Percentiles rank a stretch among this genome's conserved stretches.
Conservation (phyloP, 371 early-diverging fungal genomes). For the Mortierella sp. region DNA sequence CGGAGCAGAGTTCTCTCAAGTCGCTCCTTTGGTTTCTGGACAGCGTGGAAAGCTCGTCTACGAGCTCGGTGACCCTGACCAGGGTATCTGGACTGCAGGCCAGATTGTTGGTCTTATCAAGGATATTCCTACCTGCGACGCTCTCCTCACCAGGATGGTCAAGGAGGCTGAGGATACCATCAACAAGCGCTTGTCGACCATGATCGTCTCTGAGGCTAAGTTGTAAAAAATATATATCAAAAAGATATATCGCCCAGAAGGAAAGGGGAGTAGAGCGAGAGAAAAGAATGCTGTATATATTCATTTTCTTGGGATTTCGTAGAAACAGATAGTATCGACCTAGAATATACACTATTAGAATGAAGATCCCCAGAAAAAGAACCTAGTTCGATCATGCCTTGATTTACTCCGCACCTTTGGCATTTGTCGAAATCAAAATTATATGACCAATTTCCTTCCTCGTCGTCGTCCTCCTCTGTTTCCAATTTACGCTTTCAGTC, state of each 20-base stretch:
- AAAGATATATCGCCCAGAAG: not conserved
- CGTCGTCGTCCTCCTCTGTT: too few species aligned
- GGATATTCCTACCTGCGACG: conserved; percentile 84
- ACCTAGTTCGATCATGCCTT: too few species aligned
- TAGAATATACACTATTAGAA: not conserved
- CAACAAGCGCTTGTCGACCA: conserved; percentile 26
- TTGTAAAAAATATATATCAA: conserved; percentile 18
- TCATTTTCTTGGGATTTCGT: too few species aligned
- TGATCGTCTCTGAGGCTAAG: conserved; percentile 46
- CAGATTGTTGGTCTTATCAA: conserved; percentile 82
- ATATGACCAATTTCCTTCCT: too few species aligned
- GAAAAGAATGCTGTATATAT: not conserved
- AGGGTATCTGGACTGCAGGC: conserved; percentile 85
- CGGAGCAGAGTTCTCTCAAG: conserved; percentile 74
- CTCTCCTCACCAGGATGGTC: conserved; percentile 68
- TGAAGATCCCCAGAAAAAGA: not conserved
- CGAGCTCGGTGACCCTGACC: conserved; percentile 76
- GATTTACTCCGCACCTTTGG: too few species aligned
- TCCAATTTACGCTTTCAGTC: not conserved
- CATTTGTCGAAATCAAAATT: not conserved
- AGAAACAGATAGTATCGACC: not conserved
- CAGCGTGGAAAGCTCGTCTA: conserved; percentile 79
- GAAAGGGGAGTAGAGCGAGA: not conserved
- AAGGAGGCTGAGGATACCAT: conserved; percentile 68
- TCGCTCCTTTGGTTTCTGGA: conserved; percentile 78